Evolutionary conservation across 495 filamentous ascomycete species (phyloP).

Genomic region (Tetracladium setigerum): DNA sequence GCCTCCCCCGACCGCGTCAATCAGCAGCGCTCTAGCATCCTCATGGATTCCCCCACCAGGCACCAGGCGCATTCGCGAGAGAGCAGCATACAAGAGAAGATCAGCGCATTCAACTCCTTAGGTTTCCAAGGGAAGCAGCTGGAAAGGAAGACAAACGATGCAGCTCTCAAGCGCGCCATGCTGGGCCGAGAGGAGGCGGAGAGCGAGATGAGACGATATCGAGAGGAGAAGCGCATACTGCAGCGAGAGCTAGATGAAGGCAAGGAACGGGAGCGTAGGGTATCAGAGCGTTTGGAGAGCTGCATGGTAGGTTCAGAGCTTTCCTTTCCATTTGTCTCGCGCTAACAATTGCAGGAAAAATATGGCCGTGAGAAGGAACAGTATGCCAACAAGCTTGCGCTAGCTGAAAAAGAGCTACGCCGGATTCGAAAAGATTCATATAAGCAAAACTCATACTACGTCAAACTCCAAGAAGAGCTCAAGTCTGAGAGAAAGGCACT

Average conservation of each 20-base stretch:
- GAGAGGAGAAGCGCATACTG: constrained; percentile 47
- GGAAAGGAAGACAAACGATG: constrained; percentile 54
- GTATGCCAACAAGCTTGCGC: constrained; percentile 58
- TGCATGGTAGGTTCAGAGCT: constrained; percentile 50
- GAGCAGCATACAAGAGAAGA: constrained; percentile 70
- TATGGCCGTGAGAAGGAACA: constrained; percentile 68
- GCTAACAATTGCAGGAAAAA: constrained; percentile 50
- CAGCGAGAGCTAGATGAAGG: constrained; percentile 59
- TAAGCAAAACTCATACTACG: constrained; percentile 65
- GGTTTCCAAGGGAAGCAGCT: constrained; percentile 53
- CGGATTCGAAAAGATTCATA: constrained; percentile 79
- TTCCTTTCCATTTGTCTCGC: background rate
- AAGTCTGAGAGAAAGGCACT: constrained; percentile 54
- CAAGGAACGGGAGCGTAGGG: constrained; percentile 61
- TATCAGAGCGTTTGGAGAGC: constrained; percentile 69
- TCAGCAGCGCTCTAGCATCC: constrained; percentile 41
- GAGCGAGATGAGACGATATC: constrained; percentile 51
- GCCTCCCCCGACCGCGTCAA: constrained; percentile 78
- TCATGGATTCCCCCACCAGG: constrained; percentile 10
- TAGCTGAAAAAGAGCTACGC: constrained; percentile 81
- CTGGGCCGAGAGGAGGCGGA: constrained; percentile 81
- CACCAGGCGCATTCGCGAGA: constrained; percentile 46
- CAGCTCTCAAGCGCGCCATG: constrained; percentile 71
- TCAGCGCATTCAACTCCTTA: constrained; percentile 74
- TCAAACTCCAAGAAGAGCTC: constrained; percentile 78